Base-by-base conservation (phyloP, 2,329 filamentous ascomycete genomes). In the Acephala macrosclerotiorum region DNA sequence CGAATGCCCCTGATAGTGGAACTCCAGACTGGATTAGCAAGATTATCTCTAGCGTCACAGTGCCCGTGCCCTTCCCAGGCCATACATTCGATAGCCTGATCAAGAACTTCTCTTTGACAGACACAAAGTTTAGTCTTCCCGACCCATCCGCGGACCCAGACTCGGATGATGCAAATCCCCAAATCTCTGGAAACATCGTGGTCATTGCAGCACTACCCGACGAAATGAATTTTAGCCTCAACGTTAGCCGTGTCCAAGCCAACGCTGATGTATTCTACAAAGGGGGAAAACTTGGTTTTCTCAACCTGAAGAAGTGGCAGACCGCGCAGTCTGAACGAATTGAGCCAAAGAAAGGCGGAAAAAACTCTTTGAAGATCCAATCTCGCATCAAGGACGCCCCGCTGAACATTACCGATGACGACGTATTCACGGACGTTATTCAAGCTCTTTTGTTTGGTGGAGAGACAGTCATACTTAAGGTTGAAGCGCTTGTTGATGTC, bases 81-180 rank as follows among this genome's bases (percentile, higher is more conserved):
- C 88, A 89, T 65, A 89, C 89, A 0, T 90, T 97, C 73, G 93
- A 94, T 70, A 89, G 91, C 70, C 81, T 97, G 18, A 91, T 99
- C 75, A 91, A 90, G 71, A 95, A 96, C 72, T 97, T 98, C 76
- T 91, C 93, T 25, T 81, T 98, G 70, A 88, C 89, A 1, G 87
- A 97, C 75, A 93, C 96, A 47, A 89, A 96, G 73, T 97, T 99
- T 77, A 88, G 87, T 58, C 81, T 99, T 55, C 96, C 96, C 0
- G 88, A 94, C 73, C 91, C 92, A 0, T 87, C 90, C 73, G 92
- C 93, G 2, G 89, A 94, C 20, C 92, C 92, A 0, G 87, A 85
- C 64, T 87, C 89, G 12, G 91, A 93, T 0, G 87, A 90, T 59
- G 84, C 91, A 3, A 87, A 91, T 62, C 94, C 94, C 11, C 89